These are phyloP conservation scores for Psidium friedrichsthalianum DNA, from an alignment of 345 rosid species.

Conservation along the genomic window DNA sequence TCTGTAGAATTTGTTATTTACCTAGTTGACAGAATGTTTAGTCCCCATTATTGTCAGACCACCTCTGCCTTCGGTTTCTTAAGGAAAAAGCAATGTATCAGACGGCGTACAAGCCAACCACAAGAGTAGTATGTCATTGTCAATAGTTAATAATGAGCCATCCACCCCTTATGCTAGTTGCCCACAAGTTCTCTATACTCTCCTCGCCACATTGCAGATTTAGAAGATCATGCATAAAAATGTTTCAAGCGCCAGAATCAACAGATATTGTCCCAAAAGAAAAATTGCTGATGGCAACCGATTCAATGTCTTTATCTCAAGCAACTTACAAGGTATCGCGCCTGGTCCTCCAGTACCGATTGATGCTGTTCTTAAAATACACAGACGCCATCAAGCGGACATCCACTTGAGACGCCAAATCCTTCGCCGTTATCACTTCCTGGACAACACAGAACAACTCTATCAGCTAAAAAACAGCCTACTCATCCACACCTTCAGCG, in stretches of 20 bases:
- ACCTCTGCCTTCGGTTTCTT: not conserved
- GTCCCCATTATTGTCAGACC: not conserved
- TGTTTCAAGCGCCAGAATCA: not conserved
- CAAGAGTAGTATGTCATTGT: not conserved
- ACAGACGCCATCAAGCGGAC: slow-evolving; percentile 92
- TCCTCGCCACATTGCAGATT: not conserved
- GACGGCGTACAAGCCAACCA: not conserved
- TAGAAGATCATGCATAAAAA: not conserved
- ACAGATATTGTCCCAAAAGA: not conserved
- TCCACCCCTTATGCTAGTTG: not conserved
- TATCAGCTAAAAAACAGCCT: slow-evolving; percentile 3
- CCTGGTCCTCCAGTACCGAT: slow-evolving; percentile 82
- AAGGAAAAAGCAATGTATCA: not conserved
- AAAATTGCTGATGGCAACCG: not conserved
- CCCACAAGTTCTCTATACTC: not conserved
- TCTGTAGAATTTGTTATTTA: not conserved
- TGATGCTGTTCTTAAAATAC: slow-evolving; percentile 82
- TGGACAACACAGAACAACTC: slow-evolving; percentile 15
- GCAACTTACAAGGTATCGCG: slow-evolving; percentile 59
- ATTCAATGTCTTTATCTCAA: not conserved
- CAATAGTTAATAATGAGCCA: not conserved
- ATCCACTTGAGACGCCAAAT: slow-evolving; percentile 77
- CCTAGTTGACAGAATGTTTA: not conserved
- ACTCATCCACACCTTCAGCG: not conserved
- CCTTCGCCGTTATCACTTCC: slow-evolving; percentile 89